Base-by-base conservation (phyloP, 371 early-diverging fungal species). In the Syncephalastrum racemosum region DNA sequence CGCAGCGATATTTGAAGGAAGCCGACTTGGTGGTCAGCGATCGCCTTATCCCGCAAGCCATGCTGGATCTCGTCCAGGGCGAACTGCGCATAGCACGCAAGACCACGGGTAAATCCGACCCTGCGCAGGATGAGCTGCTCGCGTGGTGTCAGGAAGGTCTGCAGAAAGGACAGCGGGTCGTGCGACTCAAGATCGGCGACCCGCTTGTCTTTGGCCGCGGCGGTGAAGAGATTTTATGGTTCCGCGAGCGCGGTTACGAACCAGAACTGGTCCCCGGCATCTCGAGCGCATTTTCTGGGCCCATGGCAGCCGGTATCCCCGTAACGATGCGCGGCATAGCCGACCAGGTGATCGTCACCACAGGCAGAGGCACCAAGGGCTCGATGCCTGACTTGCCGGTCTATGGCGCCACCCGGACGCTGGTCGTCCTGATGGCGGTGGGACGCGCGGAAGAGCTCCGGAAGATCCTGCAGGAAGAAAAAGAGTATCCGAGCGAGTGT, bases 131-230 rank as follows among this genome's bases (percentile, higher is more conserved):
- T 46, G 88, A 87, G 44, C 68, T 71, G 54, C 79, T 87, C 59
- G 76, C 75, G 25, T 84, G 88, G 77, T 88, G 87, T 51, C 67
- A 91, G 25, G 83, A 84, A 49, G 91, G 85, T 15, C 70, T 92
- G 22, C 54, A 73, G 6, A 67, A 79, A 27, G 90, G 90, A 16
- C 71, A 81, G 64, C 75, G 68, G 1, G 95, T 96, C 4, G 91
- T 92, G 24, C 75, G 96, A 46, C 79, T 96, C 53, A 94, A 96
- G 79, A 88, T 88, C 52, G 96, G 96, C 4, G 94, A 94, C 59
- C 93, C 94, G 14, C 88, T 92, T 62, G 79, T 96, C 43, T 96
- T 91, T 68, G 95, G 95, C n/a, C 86, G 96, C 19, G 95, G 93
- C 22, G 94, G 89, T 4, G 96, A 96, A 66, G 96, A 96, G 66